phyloP scores from a whole-genome alignment of 2,329 filamentous ascomycete species.

The Apiospora arundinis region DNA sequence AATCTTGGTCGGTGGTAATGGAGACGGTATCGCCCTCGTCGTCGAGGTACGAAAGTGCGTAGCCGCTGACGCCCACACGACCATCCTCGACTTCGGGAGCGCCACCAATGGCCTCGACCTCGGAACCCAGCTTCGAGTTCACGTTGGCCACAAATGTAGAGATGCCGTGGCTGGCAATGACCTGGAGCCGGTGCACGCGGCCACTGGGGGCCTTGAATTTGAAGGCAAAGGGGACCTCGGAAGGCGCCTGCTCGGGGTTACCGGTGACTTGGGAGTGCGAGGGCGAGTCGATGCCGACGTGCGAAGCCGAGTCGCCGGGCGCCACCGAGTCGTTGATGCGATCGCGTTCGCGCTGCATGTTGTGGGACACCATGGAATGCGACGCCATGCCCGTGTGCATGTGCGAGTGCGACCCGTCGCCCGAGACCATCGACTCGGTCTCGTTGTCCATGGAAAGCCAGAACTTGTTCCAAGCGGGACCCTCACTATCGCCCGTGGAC shows the following conservation, averaged over 20 bases:
- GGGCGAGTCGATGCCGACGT: conserved; percentile 82
- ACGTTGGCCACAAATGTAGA: conserved; percentile 79
- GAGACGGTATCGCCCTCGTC: conserved; percentile 97
- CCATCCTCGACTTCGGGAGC: conserved; percentile 79
- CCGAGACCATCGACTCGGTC: conserved; percentile 95
- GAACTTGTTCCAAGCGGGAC: conserved; percentile 99
- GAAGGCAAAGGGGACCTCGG: conserved; percentile 89
- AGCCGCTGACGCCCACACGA: conserved; percentile 77
- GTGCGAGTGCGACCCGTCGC: conserved; percentile 79
- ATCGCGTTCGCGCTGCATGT: conserved; percentile 67
- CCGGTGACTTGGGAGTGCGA: conserved; percentile 66
- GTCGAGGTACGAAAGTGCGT: conserved; percentile 93
- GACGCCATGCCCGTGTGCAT: conserved; percentile 62
- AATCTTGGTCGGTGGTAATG: conserved; percentile 93
- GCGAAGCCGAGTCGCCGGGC: conserved; percentile 93
- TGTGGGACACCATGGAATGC: conserved; percentile 77
- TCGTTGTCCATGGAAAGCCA: conserved; percentile 96
- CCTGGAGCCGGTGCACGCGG: conserved; percentile 90
- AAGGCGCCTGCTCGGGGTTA: conserved; percentile 59
- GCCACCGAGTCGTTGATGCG: conserved; percentile 79
- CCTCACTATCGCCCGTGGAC: conserved; percentile 85
- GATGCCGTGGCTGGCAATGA: conserved; percentile 81
- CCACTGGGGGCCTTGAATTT: conserved; percentile 99
- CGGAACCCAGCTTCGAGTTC: conserved; percentile 81
- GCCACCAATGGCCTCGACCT: conserved; percentile 85